Evolutionary conservation across 2,329 filamentous ascomycete genomes (phyloP).

Genomic region (Apiospora sp.): DNA sequence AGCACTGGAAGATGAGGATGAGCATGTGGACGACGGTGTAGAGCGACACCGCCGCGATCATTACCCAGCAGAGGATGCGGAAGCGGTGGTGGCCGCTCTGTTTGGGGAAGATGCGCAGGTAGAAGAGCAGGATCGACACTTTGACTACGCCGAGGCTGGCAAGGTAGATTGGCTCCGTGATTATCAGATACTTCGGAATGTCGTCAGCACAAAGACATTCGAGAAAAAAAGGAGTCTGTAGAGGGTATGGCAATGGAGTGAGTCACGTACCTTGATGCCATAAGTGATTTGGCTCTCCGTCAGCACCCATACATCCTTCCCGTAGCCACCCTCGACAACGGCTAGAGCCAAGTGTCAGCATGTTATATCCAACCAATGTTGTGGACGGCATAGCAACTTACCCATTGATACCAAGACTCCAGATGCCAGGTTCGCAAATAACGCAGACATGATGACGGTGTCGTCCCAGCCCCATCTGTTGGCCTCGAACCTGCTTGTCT

Average conservation of each 20-base stretch:
- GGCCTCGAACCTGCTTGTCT: neutral
- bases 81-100: conserved; percentile 23
- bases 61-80: conserved; percentile 23
- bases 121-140: conserved; percentile 25
- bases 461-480: conserved; percentile 23
- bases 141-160: conserved; percentile 25
- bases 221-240: neutral
- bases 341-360: neutral
- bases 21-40: conserved; percentile 21
- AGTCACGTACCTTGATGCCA: conserved; percentile 21
- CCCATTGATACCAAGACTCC: neutral
- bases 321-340: conserved; percentile 17
- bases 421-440: neutral
- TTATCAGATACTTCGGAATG: neutral
- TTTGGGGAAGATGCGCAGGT: conserved; percentile 22
- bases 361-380: neutral
- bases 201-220: neutral
- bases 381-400: neutral
- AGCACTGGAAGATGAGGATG: conserved; percentile 24
- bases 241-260: no score
- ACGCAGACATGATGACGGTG: neutral
- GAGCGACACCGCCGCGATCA: neutral
- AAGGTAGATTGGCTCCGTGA: conserved; percentile 16
- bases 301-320: conserved; percentile 25
- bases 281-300: conserved; percentile 17